Conservation (phyloP, 257 asterid species). For the Perilla frutescens region DNA sequence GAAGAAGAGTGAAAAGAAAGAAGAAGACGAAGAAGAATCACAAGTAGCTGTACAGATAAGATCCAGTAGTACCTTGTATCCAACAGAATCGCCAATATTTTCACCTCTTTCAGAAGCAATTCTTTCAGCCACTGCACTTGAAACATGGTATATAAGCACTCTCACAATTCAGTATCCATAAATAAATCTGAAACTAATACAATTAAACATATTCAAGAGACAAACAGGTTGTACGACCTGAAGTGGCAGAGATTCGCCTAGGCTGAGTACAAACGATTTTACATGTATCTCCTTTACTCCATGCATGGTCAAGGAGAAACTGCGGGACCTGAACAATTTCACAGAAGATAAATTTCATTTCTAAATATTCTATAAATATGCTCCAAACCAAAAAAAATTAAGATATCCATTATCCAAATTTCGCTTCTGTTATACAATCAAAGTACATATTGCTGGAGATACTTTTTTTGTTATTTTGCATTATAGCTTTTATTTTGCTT, state of each 20-base stretch:
- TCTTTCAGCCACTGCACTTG: slow-evolving; percentile 89
- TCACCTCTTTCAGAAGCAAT: slow-evolving; percentile 96
- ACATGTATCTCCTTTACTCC: slow-evolving; percentile 85
- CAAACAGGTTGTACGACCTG: slow-evolving; percentile 56
- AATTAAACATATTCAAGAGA: slow-evolving; percentile 27
- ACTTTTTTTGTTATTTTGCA: background rate
- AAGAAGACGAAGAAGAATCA: background rate
- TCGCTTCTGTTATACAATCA: background rate
- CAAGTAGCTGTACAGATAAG: background rate
- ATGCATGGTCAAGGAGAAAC: slow-evolving; percentile 80
- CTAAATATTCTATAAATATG: slow-evolving; percentile 10
- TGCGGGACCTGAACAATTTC: slow-evolving; percentile 79
- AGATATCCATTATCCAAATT: background rate
- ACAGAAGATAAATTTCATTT: slow-evolving; percentile 11
- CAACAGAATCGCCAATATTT: slow-evolving; percentile 81
- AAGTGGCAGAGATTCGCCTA: slow-evolving; percentile 88
- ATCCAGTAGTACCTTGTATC: slow-evolving; percentile 77
- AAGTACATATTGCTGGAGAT: background rate
- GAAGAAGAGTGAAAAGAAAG: background rate
- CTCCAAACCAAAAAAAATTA: background rate
- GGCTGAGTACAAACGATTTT: slow-evolving; percentile 96
- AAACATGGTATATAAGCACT: slow-evolving; percentile 35
- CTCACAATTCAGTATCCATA: slow-evolving; percentile 25
- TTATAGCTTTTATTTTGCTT: background rate
- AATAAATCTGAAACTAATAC: slow-evolving; percentile 13